Evolutionary conservation across 1,284 basidiomycete species (phyloP).

Genomic region (Rhizoctonia solani): DNA sequence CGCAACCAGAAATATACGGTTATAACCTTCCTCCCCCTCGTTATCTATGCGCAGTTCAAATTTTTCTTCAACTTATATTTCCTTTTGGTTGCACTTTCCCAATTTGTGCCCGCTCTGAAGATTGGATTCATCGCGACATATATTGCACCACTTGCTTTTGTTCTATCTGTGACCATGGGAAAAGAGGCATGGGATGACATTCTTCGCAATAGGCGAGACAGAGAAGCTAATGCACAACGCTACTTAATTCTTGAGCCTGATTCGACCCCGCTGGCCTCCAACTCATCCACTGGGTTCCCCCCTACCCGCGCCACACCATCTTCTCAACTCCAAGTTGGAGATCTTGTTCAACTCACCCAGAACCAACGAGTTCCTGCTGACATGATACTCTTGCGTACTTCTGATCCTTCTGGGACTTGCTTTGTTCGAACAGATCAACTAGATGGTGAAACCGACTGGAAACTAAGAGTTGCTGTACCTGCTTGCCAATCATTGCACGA

Average conservation of each 20-base stretch:
- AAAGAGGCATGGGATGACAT: constrained; percentile 99
- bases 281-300: constrained; percentile 34
- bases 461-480: constrained; percentile 87
- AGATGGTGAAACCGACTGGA: constrained; percentile 99
- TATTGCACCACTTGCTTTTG: constrained; percentile 94
- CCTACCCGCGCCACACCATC: constrained; percentile 83
- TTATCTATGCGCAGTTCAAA: constrained; percentile 99
- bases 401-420: constrained; percentile 86
- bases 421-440: constrained; percentile 98
- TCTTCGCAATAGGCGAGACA: constrained; percentile 87
- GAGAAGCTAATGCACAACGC: constrained; percentile 91
- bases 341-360: constrained; percentile 92
- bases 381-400: constrained; percentile 86
- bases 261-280: constrained; percentile 45
- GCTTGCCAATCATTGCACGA: constrained; percentile 76
- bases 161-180: constrained; percentile 92
- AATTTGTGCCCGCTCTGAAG: constrained; percentile 94
- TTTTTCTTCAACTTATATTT: constrained; percentile 99
- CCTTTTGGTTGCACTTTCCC: constrained; percentile 92
- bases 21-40: constrained; percentile 91
- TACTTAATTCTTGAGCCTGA: constrained; percentile 77
- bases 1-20: constrained; percentile 98
- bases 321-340: constrained; percentile 87
- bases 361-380: constrained; percentile 97
- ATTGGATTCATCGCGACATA: constrained; percentile 98